These are phyloP conservation scores for Excoecaria cochinchinensis DNA, from an alignment of 345 rosid genomes.

Conservation along the genomic window DNA sequence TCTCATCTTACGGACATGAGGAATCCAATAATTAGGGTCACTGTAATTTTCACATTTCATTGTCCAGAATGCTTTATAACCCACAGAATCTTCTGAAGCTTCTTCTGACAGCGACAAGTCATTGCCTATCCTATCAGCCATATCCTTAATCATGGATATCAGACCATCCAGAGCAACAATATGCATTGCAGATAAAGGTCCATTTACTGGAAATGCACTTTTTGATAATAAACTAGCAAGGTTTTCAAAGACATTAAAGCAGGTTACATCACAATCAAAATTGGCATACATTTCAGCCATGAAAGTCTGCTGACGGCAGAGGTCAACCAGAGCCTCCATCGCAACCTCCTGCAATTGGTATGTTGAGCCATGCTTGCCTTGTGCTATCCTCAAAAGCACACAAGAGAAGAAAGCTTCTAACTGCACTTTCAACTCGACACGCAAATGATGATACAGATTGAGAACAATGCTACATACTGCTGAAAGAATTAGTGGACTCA, in stretches of 20 bases:
- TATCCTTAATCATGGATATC: slow-evolving; percentile 51
- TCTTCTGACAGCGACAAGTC: slow-evolving; percentile 37
- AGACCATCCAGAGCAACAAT: slow-evolving; percentile 74
- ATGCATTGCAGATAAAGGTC: slow-evolving; percentile 73
- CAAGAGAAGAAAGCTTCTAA: slow-evolving; percentile 70
- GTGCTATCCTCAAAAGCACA: slow-evolving; percentile 66
- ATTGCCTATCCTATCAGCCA: slow-evolving; percentile 59
- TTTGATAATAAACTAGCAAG: slow-evolving; percentile 59
- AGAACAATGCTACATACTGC: slow-evolving; percentile 73
- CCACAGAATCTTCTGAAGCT: slow-evolving; percentile 35
- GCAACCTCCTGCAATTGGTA: slow-evolving; percentile 84
- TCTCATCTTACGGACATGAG: slow-evolving; percentile 55
- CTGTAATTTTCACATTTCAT: slow-evolving; percentile 49
- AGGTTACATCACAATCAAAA: slow-evolving; percentile 74
- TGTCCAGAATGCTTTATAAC: slow-evolving; percentile 56
- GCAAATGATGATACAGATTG: slow-evolving; percentile 64
- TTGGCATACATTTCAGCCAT: slow-evolving; percentile 68
- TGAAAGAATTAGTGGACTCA: slow-evolving; percentile 79
- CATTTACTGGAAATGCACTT: slow-evolving; percentile 69
- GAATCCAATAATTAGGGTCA: slow-evolving; percentile 61
- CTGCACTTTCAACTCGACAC: slow-evolving; percentile 63
- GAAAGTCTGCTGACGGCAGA: slow-evolving; percentile 64
- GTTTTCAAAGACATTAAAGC: slow-evolving; percentile 68
- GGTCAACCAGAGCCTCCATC: slow-evolving; percentile 74
- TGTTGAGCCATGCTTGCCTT: slow-evolving; percentile 66